Percentiles rank a stretch among this genome's conserved stretches.
Evolutionary conservation across 1,139 yeast species (phyloP).

Genomic region (Blastobotrys petasosporus): DNA sequence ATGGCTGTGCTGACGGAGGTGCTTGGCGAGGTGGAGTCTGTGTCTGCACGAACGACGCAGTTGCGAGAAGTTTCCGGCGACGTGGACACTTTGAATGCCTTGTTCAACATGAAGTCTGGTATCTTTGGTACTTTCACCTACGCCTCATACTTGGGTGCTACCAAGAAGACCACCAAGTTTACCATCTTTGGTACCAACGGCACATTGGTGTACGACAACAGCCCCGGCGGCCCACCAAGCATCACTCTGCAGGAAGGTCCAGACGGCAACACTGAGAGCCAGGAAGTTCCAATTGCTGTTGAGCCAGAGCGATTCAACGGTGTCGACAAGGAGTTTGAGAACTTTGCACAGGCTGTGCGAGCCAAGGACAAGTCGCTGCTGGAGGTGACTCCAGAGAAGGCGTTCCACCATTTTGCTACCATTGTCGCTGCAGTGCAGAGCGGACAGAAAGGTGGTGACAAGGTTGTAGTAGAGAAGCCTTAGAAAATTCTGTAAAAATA

Average conservation of each 20-base stretch:
- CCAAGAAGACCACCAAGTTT: slow-evolving; percentile 60
- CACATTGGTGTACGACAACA: slow-evolving; percentile 57
- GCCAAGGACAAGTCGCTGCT: slow-evolving; percentile 57
- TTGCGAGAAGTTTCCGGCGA: slow-evolving; percentile 69
- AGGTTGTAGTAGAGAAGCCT: slow-evolving; percentile 44
- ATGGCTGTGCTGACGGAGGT: slow-evolving; percentile 77
- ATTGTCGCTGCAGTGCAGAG: slow-evolving; percentile 80
- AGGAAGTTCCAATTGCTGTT: slow-evolving; percentile 43
- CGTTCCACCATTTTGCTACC: slow-evolving; percentile 86
- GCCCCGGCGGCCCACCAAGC: slow-evolving; percentile 48
- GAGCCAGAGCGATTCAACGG: slow-evolving; percentile 49
- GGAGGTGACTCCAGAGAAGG: slow-evolving; percentile 58
- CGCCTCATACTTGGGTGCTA: slow-evolving; percentile 86
- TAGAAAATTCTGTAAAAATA: slow-evolving; percentile 4
- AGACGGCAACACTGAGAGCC: slow-evolving; percentile 40
- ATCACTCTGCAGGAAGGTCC: slow-evolving; percentile 43
- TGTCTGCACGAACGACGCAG: slow-evolving; percentile 71
- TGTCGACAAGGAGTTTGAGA: slow-evolving; percentile 61
- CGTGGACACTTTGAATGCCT: slow-evolving; percentile 71
- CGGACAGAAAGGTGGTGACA: slow-evolving; percentile 52
- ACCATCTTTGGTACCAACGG: slow-evolving; percentile 76
- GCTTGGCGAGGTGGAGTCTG: slow-evolving; percentile 64
- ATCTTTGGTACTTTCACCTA: slow-evolving; percentile 84
- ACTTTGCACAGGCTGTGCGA: slow-evolving; percentile 64
- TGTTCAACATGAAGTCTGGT: slow-evolving; percentile 55